These are phyloP conservation scores for Musa troglodytarum DNA, from an alignment of 176 grass and related monocot genomes.

Conservation along the genomic window DNA sequence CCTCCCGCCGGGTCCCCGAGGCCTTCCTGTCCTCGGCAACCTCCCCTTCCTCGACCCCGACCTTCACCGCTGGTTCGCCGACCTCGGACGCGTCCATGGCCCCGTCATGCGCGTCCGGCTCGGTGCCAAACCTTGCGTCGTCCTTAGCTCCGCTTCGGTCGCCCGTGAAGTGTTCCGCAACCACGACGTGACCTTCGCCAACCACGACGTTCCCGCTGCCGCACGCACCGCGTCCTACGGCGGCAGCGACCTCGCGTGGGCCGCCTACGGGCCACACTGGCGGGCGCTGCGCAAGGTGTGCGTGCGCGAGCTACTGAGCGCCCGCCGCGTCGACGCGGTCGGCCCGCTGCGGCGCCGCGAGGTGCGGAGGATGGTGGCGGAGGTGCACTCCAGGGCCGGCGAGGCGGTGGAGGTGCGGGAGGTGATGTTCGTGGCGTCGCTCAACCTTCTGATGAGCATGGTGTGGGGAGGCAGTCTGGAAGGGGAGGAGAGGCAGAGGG, in stretches of 20 bases:
- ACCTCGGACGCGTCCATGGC: constrained; percentile 34
- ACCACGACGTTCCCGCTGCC: constrained; percentile 36
- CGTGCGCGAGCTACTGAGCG: constrained; percentile 14
- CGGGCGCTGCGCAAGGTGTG: constrained; percentile 51
- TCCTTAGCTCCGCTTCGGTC: constrained; percentile 34
- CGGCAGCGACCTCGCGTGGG: constrained; percentile 45
- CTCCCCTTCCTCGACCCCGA: constrained; percentile 50
- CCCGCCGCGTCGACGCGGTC: constrained; percentile 30
- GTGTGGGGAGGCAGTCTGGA: constrained; percentile 30
- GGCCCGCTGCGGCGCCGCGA: constrained; percentile 38
- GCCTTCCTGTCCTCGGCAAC: constrained; percentile 50
- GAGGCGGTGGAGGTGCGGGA: constrained; percentile 34
- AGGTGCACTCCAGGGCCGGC: constrained; percentile 15
- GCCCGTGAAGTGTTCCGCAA: constrained; percentile 42
- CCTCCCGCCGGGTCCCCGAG: constrained; percentile 36
- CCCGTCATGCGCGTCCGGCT: constrained; percentile 58
- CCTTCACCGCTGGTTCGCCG: constrained; percentile 49
- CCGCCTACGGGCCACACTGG: constrained; percentile 49
- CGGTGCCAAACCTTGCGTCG: constrained; percentile 48
- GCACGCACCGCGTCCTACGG: constrained; percentile 42
- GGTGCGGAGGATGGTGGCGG: constrained; percentile 32
- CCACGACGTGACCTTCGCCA: constrained; percentile 45
- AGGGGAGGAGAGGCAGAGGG: constrained; percentile 14
- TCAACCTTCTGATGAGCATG: constrained; percentile 55
- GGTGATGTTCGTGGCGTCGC: constrained; percentile 41